These are phyloP conservation scores for Puccinia brachypodii DNA, from an alignment of 1,284 basidiomycete genomes.

Conservation along the genomic window DNA sequence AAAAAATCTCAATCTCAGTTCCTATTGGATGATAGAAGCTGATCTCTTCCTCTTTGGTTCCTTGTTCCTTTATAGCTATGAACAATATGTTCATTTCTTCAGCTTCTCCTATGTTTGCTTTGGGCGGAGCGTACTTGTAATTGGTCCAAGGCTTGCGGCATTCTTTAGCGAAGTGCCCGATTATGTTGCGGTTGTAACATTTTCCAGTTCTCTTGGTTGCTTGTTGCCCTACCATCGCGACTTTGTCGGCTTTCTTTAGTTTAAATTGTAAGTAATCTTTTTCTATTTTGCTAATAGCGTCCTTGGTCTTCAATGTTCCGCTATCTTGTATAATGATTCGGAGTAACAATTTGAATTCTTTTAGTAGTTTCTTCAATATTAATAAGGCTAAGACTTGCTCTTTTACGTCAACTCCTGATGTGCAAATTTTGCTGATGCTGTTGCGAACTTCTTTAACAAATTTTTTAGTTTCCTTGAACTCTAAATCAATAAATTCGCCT, in stretches of 20 bases:
- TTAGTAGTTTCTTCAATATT: not conserved
- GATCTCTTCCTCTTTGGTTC: not conserved
- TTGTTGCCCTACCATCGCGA: constrained; percentile 5
- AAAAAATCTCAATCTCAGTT: not conserved
- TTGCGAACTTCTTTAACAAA: not conserved
- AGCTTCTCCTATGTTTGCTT: not conserved
- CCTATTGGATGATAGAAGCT: not conserved
- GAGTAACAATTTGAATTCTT: not conserved
- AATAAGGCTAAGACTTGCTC: not conserved
- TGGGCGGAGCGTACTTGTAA: constrained; percentile 8
- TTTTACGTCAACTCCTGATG: not conserved
- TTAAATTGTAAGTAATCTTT: not conserved
- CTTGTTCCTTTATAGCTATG: not conserved
- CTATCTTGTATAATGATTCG: not conserved
- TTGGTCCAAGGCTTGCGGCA: not conserved
- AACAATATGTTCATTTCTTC: not conserved
- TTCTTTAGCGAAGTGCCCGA: not conserved
- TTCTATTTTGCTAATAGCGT: not conserved
- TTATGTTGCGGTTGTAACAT: not conserved
- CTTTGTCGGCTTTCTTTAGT: not conserved
- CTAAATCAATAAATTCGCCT: not conserved
- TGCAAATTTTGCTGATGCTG: not conserved
- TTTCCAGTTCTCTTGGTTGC: not conserved
- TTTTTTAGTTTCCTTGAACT: not conserved
- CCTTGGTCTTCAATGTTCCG: not conserved